Conservation (phyloP, 1,284 basidiomycete species). For the Boletellus deceptivus region DNA sequence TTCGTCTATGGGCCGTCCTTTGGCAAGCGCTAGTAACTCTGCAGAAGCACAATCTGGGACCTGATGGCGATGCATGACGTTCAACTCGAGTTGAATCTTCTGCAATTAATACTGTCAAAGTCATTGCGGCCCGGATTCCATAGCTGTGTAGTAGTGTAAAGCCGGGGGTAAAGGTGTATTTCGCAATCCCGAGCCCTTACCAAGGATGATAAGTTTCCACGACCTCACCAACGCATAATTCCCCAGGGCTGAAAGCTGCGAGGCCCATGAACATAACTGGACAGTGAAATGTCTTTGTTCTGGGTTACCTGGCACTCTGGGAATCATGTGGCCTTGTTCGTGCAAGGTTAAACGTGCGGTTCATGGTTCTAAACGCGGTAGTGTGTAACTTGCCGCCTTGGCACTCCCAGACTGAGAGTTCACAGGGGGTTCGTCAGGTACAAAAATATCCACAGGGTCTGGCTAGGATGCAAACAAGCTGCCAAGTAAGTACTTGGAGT, state of each 20-base stretch:
- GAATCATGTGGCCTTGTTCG: background rate
- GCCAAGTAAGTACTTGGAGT: too few relatives aligned
- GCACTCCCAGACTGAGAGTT: too few relatives aligned
- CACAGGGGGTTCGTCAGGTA: background rate
- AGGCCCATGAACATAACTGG: too few relatives aligned
- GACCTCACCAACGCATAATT: too few relatives aligned
- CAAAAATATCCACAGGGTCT: background rate
- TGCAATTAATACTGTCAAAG: background rate
- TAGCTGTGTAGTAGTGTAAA: background rate
- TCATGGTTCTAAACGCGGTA: too few relatives aligned
- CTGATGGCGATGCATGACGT: background rate
- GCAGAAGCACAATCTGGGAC: background rate
- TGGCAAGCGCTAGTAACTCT: background rate
- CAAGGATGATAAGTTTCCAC: background rate
- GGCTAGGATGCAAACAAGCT: background rate
- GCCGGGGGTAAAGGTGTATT: background rate
- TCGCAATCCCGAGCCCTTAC: background rate
- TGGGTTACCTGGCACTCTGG: background rate
- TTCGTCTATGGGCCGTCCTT: constrained; percentile 3
- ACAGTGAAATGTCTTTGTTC: too few relatives aligned
- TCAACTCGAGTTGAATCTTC: background rate
- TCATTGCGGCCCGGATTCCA: background rate
- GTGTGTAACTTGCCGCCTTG: too few relatives aligned
- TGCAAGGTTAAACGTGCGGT: background rate
- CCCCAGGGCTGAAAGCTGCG: too few relatives aligned